Base-by-base conservation (phyloP, 2,329 filamentous ascomycete species). In the Fusarium staphyleae region DNA sequence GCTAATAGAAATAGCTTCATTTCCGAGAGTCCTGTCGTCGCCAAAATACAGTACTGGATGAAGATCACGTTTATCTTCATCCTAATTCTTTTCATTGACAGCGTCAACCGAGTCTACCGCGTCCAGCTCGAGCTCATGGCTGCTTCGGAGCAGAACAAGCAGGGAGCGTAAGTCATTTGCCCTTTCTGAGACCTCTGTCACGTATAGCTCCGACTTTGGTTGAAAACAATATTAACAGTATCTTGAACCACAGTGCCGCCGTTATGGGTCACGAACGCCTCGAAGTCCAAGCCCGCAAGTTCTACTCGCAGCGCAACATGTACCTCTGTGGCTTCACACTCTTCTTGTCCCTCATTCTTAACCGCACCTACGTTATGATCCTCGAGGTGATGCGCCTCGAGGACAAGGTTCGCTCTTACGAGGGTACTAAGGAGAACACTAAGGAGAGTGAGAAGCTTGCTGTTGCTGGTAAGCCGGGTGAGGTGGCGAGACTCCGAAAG, bases 291-390 rank as follows among this genome's bases (percentile, higher is more conserved):
- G 93, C 95, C 63, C 92, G 95, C 84, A 99, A 99, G 80, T 99
- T 99, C 83, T 99, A 99, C 85, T 96, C 93, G 58, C 93, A 99
- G 81, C 93, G 95, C 77, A 99, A 99, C 87, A 99, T 99, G 95
- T 99, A 99, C 80, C 92, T 99, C 58, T 98, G 95, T 77, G 95
- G 95, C 68, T 99, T 99, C 83, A 99, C 95, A 5, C 88, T 99
- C 61, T 98, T 99, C 86, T 88, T 99, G 58, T 98, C 93, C 47
- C 84, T 99, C 62, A 99, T 99, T 77, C 90, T 96, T 73, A 98
- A 99, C 87, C 93, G 95, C 72, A 99, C 95, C 72, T 99, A 98
- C 81, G 90, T 88, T 71, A 93, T 98, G 90, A 96, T 97, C 70
- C 84, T 96, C 63, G 93, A 97, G 68, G 86, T 90, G 44, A 89